A percentile compares a stretch with the other conserved stretches of the same genome.
Conservation (phyloP, 495 filamentous ascomycete genomes). For the Xylaria scruposa region DNA sequence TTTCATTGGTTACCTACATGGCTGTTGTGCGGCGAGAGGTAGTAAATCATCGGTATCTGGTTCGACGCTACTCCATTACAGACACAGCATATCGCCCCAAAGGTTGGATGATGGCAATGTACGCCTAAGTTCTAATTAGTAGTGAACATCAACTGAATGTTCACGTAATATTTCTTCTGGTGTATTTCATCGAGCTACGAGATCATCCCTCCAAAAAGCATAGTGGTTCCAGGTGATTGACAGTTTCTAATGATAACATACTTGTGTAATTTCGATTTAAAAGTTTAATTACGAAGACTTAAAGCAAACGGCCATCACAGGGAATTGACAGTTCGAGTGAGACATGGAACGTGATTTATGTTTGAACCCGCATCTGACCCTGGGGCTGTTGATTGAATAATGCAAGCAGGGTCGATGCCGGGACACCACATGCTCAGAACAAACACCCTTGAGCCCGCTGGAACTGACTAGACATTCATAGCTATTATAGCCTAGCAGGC, state of each 20-base stretch:
- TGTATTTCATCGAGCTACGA: background rate
- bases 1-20: background rate
- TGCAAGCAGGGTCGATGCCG: slow-evolving; percentile 2
- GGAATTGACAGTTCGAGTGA: background rate
- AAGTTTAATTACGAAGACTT: background rate
- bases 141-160: background rate
- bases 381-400: background rate
- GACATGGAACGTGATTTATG: slow-evolving; percentile 16
- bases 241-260: background rate
- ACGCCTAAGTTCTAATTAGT: background rate
- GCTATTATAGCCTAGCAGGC: background rate
- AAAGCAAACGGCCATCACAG: background rate
- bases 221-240: background rate
- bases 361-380: slow-evolving; percentile 12
- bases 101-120: background rate
- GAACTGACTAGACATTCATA: background rate
- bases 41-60: background rate
- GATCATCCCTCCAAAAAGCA: background rate
- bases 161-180: background rate
- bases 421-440: background rate
- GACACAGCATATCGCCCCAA: background rate
- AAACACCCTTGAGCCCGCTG: background rate
- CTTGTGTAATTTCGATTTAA: background rate
- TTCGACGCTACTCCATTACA: background rate
- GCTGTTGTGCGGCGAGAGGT: background rate